Evolutionary conservation across 441 rosid genomes (phyloP), one percentile per base, ranked within the genome.

Genomic region (Pelargonium citronellum): DNA sequence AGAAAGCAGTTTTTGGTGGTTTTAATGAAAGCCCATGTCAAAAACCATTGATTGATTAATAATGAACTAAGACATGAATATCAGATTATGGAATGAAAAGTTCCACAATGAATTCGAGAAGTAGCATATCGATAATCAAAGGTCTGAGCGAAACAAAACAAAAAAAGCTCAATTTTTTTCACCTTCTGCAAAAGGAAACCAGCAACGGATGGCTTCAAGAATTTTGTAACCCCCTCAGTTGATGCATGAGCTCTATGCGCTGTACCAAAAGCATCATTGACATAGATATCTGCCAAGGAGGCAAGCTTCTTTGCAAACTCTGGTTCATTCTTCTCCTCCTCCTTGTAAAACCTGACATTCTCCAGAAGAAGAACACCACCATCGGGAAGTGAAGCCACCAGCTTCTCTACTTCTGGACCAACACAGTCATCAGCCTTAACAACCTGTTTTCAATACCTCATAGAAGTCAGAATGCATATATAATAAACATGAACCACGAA

Each of bases 181-280:
- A 92, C 98, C 90, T 91, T 94, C 83, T 90, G 97, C 97, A 94
- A 85, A 61, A 94, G 97, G 79, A 90, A 94, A 73, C 99, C 99
- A 73, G 97, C 96, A 75, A 94, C 99, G 2, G 99, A 81, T 65
- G 96, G 99, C 80, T 91, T 94, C 85, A 91, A 79, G 80, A 63
- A 90, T 41, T 91, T 95, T n/a, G 99, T 83, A 16, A 86, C 97
- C 13, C 99, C 99, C 71, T 91, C 97, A 0, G 99, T 91, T 47
- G 99, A 94, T 78, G 99, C 98, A 84, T 91, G 97, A 20, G 99
- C 96, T 78, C 97, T 84, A 39, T 94, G 99, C 63, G 99, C 99
- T 63, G 90, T 87, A 57, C 97, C 99, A 2, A 94, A 94, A 0
- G 99, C 99, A 79, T 94, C 99, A 63, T 94, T 94, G 7, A 91